These are phyloP conservation scores for Trichoderma erinaceum DNA, from an alignment of 495 filamentous ascomycete genomes.

Conservation along the genomic window DNA sequence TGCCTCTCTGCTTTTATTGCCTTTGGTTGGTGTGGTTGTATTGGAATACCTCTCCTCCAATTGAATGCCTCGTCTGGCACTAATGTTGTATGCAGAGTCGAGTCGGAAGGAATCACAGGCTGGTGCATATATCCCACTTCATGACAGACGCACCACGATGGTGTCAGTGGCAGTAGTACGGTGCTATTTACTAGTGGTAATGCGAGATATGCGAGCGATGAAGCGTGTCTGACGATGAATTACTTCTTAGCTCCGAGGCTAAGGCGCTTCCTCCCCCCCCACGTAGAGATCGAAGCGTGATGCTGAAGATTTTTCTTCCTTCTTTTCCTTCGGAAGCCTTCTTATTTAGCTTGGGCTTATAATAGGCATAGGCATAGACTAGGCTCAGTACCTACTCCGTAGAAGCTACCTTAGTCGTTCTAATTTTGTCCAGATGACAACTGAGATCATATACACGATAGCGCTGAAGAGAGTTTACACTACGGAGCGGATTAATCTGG, in stretches of 20 bases:
- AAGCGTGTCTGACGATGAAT: not conserved
- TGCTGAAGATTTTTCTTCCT: conserved; percentile 10
- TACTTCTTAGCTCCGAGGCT: not conserved
- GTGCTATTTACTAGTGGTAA: no score
- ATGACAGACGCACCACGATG: no score
- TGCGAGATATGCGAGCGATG: no score
- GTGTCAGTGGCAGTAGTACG: no score
- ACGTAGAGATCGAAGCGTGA: not conserved
- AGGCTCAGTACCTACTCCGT: no score
- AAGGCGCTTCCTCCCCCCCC: not conserved
- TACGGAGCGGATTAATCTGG: not conserved
- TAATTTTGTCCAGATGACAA: not conserved
- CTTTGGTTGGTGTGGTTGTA: not conserved
- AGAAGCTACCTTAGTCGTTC: no score
- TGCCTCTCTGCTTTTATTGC: not conserved
- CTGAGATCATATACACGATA: not conserved
- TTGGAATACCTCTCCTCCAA: no score
- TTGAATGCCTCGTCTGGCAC: no score
- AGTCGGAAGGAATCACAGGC: no score
- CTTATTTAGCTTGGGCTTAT: not conserved
- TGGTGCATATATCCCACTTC: no score
- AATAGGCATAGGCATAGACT: no score
- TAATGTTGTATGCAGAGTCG: no score
- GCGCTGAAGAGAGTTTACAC: not conserved
- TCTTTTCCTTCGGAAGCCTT: not conserved